Evolutionary conservation across 805 yeast genomes (phyloP).

Genomic region (Yarrowia yakushimensis): DNA sequence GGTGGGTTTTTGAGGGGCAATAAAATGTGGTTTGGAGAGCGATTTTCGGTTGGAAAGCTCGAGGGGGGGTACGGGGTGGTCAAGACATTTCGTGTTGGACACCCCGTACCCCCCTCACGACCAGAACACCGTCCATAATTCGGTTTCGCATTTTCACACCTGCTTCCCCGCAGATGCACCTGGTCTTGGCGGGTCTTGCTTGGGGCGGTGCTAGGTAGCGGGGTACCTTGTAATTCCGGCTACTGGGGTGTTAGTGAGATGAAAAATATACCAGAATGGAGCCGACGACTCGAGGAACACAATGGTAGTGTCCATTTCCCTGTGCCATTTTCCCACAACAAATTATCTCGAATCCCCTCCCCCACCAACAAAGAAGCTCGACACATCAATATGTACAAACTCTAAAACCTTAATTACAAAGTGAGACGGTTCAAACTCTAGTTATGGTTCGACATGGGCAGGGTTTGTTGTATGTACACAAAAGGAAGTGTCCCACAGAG

Average conservation of each 20-base stretch:
- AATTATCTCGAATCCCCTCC: neutral
- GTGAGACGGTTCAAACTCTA: neutral
- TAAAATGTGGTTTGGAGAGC: neutral
- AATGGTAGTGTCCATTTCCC: neutral
- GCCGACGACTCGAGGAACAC: neutral
- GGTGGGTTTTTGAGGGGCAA: neutral
- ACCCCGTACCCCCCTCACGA: no score
- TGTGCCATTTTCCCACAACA: neutral
- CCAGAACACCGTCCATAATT: no score
- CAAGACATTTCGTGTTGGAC: no score
- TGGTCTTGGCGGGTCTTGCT: conserved; percentile 7
- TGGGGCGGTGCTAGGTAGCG: neutral
- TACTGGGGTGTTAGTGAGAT: neutral
- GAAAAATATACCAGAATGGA: neutral
- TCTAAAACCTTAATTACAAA: neutral
- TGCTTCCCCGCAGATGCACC: conserved; percentile 10
- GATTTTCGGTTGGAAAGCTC: no score
- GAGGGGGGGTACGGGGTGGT: no score
- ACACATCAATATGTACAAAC: neutral
- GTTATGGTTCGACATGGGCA: conserved; percentile 21
- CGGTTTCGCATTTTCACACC: neutral
- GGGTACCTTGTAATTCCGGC: neutral
- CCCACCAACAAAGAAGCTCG: neutral
- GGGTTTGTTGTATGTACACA: conserved; percentile 11
- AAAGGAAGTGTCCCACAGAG: neutral